Conservation (phyloP, 495 filamentous ascomycete species). For the Astrothelium subdiscretum region DNA sequence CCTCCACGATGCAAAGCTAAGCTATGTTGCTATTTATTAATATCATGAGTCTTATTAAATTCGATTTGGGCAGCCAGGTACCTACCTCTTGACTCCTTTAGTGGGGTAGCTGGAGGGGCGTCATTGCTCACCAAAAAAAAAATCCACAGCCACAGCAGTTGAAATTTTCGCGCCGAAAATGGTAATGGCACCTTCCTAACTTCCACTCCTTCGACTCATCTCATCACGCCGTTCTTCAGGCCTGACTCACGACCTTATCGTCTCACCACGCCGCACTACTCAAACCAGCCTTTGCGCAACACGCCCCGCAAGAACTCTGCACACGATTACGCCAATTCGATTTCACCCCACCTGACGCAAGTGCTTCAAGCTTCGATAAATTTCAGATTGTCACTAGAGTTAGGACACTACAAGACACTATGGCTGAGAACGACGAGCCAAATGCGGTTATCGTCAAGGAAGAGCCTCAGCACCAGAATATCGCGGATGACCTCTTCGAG, state of each 20-base stretch:
- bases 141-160: too few species aligned
- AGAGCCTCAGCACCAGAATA: conserved; percentile 9
- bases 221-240: not conserved
- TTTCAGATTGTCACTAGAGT: not conserved
- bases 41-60: too few species aligned
- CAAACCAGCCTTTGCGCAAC: not conserved
- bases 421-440: conserved; percentile 1
- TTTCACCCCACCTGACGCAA: too few species aligned
- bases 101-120: not conserved
- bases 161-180: too few species aligned
- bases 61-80: not conserved
- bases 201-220: not conserved
- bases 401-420: not conserved
- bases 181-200: too few species aligned
- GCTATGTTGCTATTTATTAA: too few species aligned
- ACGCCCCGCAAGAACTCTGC: not conserved
- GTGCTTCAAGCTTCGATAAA: too few species aligned
- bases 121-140: not conserved
- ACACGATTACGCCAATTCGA: not conserved
- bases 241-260: not conserved
- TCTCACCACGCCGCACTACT: not conserved
- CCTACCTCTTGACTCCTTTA: not conserved
- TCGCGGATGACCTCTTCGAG: conserved; percentile 35
- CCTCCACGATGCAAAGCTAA: too few species aligned
- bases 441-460: conserved; percentile 4